These are phyloP conservation scores for Picea sitchensis DNA, from an alignment of 75 land plant genomes.

Conservation along the genomic window DNA sequence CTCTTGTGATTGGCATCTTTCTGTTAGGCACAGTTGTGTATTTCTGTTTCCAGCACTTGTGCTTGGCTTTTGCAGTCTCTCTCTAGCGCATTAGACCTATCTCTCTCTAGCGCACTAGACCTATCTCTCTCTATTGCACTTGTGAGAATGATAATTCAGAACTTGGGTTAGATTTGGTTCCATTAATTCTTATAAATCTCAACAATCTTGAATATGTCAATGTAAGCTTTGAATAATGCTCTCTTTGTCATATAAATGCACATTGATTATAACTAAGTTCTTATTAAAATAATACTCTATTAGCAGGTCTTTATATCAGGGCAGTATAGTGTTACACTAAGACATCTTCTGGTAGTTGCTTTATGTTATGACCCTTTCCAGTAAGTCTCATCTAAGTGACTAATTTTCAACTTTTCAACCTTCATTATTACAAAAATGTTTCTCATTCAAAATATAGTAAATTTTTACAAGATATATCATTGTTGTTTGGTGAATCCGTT, in stretches of 20 bases:
- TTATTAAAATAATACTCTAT: not conserved
- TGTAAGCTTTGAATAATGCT: not conserved
- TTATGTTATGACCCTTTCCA: not conserved
- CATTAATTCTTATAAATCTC: no score
- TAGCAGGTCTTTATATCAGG: not conserved
- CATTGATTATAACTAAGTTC: not conserved
- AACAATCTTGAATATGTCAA: not conserved
- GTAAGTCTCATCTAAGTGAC: not conserved
- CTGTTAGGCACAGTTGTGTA: no score
- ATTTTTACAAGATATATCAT: not conserved
- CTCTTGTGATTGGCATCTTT: no score
- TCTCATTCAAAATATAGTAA: not conserved
- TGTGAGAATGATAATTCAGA: no score
- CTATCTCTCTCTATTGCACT: no score
- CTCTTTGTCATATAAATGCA: no score
- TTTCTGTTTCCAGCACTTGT: no score
- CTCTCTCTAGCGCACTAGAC: no score
- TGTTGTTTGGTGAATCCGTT: not conserved
- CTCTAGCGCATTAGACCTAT: no score
- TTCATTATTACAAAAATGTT: not conserved
- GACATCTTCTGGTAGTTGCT: not conserved
- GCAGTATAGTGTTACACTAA: not conserved
- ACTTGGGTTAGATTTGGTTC: no score
- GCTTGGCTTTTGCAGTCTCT: no score
- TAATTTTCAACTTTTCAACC: not conserved